These are phyloP conservation scores for Calocera viscosa DNA, from an alignment of 768 basidiomycete genomes.

Conservation along the genomic window DNA sequence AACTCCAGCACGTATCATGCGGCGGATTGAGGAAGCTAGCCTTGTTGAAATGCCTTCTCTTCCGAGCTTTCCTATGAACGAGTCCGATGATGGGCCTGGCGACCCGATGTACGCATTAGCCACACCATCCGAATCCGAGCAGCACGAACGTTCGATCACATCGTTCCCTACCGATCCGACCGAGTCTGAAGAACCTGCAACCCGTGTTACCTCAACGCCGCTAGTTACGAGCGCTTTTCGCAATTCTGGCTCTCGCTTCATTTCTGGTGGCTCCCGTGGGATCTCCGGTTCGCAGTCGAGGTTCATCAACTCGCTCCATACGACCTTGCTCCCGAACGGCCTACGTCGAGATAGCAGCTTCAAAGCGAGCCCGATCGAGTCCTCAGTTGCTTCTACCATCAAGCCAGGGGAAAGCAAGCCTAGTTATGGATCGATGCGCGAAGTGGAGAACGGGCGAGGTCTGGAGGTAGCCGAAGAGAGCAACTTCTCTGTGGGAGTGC, in stretches of 20 bases:
- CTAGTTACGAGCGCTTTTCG: not conserved
- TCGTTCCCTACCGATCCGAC: constrained; percentile 1
- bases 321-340: not conserved
- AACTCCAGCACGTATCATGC: not conserved
- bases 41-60: constrained; percentile 6
- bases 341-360: not conserved
- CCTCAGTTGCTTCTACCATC: not conserved
- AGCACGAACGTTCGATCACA: constrained; percentile 1
- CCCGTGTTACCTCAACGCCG: not conserved
- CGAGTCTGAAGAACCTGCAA: not conserved
- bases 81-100: constrained; percentile 1
- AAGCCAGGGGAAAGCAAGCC: not conserved
- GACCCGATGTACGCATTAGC: not conserved
- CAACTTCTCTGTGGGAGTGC: not conserved
- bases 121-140: not conserved
- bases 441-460: not conserved
- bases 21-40: not conserved
- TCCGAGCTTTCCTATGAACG: constrained; percentile 4
- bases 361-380: not conserved
- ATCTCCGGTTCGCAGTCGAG: not conserved
- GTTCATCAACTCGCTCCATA: not conserved
- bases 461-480: not conserved
- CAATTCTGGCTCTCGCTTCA: not conserved
- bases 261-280: not conserved
- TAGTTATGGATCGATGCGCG: not conserved